Base-by-base conservation (phyloP, 495 filamentous ascomycete genomes). In the Xanthoparmelia taractica region DNA sequence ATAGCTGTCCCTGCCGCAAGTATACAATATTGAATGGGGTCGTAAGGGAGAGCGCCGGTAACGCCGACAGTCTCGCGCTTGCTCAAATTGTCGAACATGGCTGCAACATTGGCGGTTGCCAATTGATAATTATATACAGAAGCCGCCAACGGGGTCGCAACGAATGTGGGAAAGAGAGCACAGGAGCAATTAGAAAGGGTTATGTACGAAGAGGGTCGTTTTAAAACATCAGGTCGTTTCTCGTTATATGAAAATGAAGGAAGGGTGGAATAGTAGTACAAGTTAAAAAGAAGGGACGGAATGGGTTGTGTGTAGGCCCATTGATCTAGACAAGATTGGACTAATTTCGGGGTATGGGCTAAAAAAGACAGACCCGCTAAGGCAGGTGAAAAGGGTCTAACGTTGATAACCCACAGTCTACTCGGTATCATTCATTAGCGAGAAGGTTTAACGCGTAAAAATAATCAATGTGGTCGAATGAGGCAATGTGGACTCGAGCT, bases 1-100 rank as follows among this genome's bases (percentile, higher is more conserved):
- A 70, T 56, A 10, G 68, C 68, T 34, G 63, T 68, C n/a, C 52
- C 57, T 27, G 68, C 68, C 12, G 68, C 68, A 15, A 70, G 67
- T 33, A 70, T 68, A 41, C 68, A 70, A 57, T 68, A 68, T 41
- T 70, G 47, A 18, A 66, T 18, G 1, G 66, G 66, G 31, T 68
- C 48, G 47, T 68, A 64, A 5, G 52, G 60, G 29, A 70, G 66
- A 13, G 60, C 56, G 41, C 66, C 66, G 29, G 63, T 63, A 8
- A 67, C 66, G 41, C 66, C 66, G 13, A 23, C 40, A 20, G 61
- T 63, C 7, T 47, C 37, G 31, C 65, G 65, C 50, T 63, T 62
- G 48, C 63, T 57, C 31, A 66, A 17, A 47, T n/a, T 29, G 18
- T 55, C 60, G 17, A 63, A 33, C 60, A 63, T 63, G 4, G 33